These are phyloP conservation scores for Cladophialophora chaetospira DNA, from an alignment of 2,329 filamentous ascomycete genomes.

Conservation along the genomic window DNA sequence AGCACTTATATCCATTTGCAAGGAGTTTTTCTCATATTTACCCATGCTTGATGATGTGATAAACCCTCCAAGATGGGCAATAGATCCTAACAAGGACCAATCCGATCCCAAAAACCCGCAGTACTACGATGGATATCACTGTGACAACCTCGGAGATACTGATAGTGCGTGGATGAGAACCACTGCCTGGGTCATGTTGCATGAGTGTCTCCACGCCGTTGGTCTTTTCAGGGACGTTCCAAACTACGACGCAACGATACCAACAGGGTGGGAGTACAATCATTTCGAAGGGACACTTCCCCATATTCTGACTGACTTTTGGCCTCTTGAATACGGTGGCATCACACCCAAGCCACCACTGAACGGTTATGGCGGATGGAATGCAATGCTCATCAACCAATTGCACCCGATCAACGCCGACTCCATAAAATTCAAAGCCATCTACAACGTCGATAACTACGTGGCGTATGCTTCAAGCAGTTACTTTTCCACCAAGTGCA, in stretches of 20 bases:
- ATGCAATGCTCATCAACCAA: neutral
- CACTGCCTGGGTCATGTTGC: neutral
- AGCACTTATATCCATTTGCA: neutral
- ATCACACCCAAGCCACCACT: neutral
- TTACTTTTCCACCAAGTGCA: neutral
- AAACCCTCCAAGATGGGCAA: neutral
- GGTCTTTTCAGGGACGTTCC: neutral
- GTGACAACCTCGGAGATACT: neutral
- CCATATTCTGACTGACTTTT: neutral
- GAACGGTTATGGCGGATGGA: neutral
- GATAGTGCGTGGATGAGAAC: neutral
- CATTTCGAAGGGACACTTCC: neutral
- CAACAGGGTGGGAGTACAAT: neutral
- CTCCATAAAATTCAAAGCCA: neutral
- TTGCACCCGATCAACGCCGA: neutral
- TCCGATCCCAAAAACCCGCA: neutral
- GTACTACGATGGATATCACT: neutral
- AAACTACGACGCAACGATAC: neutral
- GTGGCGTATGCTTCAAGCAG: neutral
- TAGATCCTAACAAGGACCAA: neutral
- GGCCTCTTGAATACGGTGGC: neutral
- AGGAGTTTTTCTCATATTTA: neutral
- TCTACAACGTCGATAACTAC: neutral
- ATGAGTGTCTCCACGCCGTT: neutral
- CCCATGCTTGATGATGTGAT: neutral